Evolutionary conservation across 495 filamentous ascomycete genomes (phyloP), one percentile per base, ranked within the genome.

Genomic region (Trichocladium antarcticum): DNA sequence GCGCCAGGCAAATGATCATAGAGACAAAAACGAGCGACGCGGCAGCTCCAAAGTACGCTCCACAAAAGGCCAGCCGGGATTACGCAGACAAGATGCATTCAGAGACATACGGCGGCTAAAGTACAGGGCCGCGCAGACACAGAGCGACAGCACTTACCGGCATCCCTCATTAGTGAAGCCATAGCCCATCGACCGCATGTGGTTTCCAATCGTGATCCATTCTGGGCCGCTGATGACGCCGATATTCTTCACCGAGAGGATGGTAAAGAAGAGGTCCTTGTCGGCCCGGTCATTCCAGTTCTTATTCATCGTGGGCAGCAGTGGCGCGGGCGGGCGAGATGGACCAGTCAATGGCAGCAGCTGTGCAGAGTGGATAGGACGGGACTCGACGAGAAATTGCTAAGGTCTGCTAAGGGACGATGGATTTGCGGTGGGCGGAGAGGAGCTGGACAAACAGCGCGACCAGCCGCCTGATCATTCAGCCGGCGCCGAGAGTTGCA

Each of bases 111-210:
- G n/a, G n/a, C n/a, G n/a, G n/a, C n/a, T n/a, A 3, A 27, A 27
- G 24, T 27, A 27, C 24, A 27, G 24, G 24, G 24, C 8, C 24
- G 24, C 24, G 24, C 24, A 27, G 5, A 40, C 29, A 44, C 27
- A 24, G 52, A 46, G 41, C 24, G 10, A 57, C 39, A 37, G 32
- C 24, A 68, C 70, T 67, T 55, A 75, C 72, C 72, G 72, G 43
- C 72, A 75, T 63, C 72, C 72, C 51, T 75, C 72, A 60, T 75
- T 75, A 2, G 72, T 75, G 53, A 75, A 75, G 54, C 71, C 71
- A 31, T 75, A 75, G 48, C 72, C 72, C 32, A 74, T 35, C 12
- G 61, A 56, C 38, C 72, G 67, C 72, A 75, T 74, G 43, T 70
- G 63, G 53, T 71, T 73, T 41, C 72, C 72, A 35, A 75, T 75